These are phyloP conservation scores for Furcasterigmium furcatum DNA, from an alignment of 2,329 filamentous ascomycete species.

Conservation along the genomic window DNA sequence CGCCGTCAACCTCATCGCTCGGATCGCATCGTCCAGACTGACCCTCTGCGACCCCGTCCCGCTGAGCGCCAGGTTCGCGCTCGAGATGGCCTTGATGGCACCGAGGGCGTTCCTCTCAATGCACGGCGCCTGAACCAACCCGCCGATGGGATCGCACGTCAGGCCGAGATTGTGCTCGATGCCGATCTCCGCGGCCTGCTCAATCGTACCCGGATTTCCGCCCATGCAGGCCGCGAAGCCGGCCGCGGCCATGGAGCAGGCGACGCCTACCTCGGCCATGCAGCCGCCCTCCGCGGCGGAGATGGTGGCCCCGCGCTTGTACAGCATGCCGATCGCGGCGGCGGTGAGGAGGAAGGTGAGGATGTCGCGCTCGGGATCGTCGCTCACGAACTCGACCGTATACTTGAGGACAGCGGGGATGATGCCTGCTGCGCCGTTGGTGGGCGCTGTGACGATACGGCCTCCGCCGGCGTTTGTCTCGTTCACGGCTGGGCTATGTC, in stretches of 20 bases:
- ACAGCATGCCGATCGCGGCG: constrained; percentile 48
- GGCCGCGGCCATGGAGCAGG: constrained; percentile 48
- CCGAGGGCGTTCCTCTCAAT: constrained; percentile 49
- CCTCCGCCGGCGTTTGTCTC: constrained; percentile 50
- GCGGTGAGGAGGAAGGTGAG: constrained; percentile 46
- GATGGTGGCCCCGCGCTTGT: constrained; percentile 49
- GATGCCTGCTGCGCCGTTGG: constrained; percentile 48
- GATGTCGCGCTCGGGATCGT: constrained; percentile 45
- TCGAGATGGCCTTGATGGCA: constrained; percentile 47
- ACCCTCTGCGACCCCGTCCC: constrained; percentile 44
- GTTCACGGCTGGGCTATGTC: constrained; percentile 31
- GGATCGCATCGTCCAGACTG: constrained; percentile 45
- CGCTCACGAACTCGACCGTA: constrained; percentile 45
- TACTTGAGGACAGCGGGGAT: constrained; percentile 50
- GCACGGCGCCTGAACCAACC: constrained; percentile 47
- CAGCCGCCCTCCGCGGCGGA: constrained; percentile 48
- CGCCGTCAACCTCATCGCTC: constrained; percentile 46
- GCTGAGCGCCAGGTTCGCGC: constrained; percentile 45
- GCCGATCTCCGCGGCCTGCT: constrained; percentile 49
- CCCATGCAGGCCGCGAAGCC: constrained; percentile 50
- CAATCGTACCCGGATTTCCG: constrained; percentile 44
- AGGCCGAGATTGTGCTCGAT: constrained; percentile 50
- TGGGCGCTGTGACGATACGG: constrained; percentile 47
- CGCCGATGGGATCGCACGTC: constrained; percentile 48
- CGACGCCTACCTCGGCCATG: constrained; percentile 52